Evolutionary conservation across 495 filamentous ascomycete species (phyloP).

Genomic region (Baudoinia panamericana): DNA sequence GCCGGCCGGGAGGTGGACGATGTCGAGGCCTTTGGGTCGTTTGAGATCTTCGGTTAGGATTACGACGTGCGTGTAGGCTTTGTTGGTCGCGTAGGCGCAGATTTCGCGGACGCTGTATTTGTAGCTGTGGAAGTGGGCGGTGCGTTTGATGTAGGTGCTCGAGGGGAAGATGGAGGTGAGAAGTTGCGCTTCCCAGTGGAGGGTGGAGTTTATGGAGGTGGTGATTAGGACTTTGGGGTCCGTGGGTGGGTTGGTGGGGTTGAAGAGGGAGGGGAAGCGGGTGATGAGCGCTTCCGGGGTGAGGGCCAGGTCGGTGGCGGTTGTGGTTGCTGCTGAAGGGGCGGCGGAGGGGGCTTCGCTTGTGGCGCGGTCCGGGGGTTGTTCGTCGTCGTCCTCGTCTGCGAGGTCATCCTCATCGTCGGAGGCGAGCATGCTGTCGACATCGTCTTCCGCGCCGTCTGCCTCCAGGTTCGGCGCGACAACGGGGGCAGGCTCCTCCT

Average conservation of each 20-base stretch:
- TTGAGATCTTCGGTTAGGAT: constrained; percentile 80
- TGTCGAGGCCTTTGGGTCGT: constrained; percentile 56
- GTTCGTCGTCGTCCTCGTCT: constrained; percentile 6
- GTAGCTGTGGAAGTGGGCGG: constrained; percentile 62
- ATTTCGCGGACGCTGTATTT: constrained; percentile 88
- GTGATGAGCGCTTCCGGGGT: constrained; percentile 30
- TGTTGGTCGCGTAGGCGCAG: constrained; percentile 64
- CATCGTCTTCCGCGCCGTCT: constrained; percentile 44
- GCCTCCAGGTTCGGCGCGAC: constrained; percentile 23
- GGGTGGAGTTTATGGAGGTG: constrained; percentile 67
- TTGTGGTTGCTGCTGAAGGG: constrained; percentile 13
- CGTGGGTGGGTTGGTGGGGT: constrained; percentile 32
- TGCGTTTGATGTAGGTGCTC: constrained; percentile 72
- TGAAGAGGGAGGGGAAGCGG: constrained; percentile 70
- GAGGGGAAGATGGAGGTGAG: constrained; percentile 76
- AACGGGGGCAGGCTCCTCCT: constrained; percentile 29
- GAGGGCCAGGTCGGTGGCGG: constrained; percentile 29
- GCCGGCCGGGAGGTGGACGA: constrained; percentile 70
- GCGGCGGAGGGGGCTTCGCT: constrained; percentile 17
- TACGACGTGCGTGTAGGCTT: constrained; percentile 65
- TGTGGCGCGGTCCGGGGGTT: constrained; percentile 9
- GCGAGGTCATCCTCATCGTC: constrained; percentile 32
- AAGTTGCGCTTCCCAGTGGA: constrained; percentile 67
- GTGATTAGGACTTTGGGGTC: constrained; percentile 79
- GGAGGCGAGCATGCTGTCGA: constrained; percentile 59